Conservation (phyloP, 148 eudicot genomes). For the Nyssa sinensis region DNA sequence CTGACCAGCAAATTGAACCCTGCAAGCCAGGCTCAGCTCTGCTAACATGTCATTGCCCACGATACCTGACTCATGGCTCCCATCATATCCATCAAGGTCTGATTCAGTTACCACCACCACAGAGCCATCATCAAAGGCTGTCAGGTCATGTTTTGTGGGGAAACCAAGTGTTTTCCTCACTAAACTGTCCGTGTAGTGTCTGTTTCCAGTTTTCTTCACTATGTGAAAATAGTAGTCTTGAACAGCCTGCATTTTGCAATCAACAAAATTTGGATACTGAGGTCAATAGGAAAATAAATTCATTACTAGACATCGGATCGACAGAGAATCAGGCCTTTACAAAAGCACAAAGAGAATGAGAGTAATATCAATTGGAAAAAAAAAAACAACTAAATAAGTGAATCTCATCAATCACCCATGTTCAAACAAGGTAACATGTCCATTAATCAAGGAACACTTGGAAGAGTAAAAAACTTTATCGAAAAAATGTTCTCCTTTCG, state of each 20-base stretch:
- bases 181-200: background rate
- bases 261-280: background rate
- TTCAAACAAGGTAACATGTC: background rate
- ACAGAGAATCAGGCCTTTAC: too few species aligned
- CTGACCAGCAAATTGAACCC: constrained; percentile 42
- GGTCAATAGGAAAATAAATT: background rate
- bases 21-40: constrained; percentile 31
- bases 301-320: too few species aligned
- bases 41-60: constrained; percentile 18
- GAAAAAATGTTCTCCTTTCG: background rate
- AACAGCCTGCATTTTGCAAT: constrained; percentile 34
- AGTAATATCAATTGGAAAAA: background rate
- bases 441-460: background rate
- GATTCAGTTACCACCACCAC: constrained; percentile 51
- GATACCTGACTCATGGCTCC: constrained; percentile 14
- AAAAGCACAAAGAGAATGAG: background rate
- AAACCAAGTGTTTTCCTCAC: background rate
- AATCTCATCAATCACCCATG: background rate
- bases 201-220: constrained; percentile 15
- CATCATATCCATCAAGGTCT: constrained; percentile 56
- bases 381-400: background rate
- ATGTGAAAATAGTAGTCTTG: constrained; percentile 35
- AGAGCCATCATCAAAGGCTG: constrained; percentile 45
- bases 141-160: constrained; percentile 11
- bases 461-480: background rate